Evolutionary conservation across 768 basidiomycete genomes (phyloP).

Genomic region (Collybiopsis confluens): DNA sequence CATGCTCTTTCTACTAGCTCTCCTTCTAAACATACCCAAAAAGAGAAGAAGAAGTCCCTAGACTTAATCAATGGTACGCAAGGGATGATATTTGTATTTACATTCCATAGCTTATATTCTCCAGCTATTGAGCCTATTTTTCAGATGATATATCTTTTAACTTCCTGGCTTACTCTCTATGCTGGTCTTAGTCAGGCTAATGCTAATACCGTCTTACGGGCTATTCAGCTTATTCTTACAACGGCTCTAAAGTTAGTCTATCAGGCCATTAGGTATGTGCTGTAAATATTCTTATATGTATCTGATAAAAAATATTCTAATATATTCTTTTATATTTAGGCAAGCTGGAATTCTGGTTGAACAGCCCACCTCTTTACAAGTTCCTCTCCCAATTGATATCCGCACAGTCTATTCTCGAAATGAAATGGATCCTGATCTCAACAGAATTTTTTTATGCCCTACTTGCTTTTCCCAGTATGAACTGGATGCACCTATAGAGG

Average conservation of each 20-base stretch:
- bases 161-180: conserved; percentile 4
- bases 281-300: no score
- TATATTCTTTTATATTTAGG: no score
- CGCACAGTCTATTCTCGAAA: no score
- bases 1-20: no score
- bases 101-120: background rate
- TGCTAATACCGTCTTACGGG: conserved; percentile 3
- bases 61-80: background rate
- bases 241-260: background rate
- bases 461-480: conserved; percentile 18
- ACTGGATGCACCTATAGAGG: conserved; percentile 8
- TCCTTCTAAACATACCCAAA: no score
- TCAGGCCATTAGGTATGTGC: background rate
- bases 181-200: conserved; percentile 1
- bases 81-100: background rate
- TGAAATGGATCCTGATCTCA: no score
- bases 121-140: background rate
- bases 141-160: conserved; percentile 6
- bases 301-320: no score
- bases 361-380: no score
- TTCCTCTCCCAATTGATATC: no score
- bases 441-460: no score
- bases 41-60: background rate
- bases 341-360: no score
- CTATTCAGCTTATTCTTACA: conserved; percentile 5